Evolutionary conservation across 2,329 filamentous ascomycete species (phyloP), one percentile per base, ranked within the genome.

Genomic region (Aspergillus pseudotamarii): DNA sequence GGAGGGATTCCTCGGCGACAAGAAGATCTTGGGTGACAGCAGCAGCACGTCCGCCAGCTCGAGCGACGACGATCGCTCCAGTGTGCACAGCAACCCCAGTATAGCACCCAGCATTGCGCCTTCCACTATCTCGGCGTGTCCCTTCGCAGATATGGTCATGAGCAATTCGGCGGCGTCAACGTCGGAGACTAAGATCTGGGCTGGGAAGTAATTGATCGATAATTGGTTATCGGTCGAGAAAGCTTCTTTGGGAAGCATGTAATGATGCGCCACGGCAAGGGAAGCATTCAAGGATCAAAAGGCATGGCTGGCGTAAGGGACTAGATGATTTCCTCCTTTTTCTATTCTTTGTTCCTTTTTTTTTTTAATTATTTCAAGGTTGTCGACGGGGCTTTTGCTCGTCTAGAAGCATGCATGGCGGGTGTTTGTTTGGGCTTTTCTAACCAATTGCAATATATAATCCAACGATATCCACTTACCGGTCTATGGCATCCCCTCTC

Each of bases 1-100:
- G 58, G 89, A 91, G 72, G 89, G 89, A 0, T 90, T 86, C 69
- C 69, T 91, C 23, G 84, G 88, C 66, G 88, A 88, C 1, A 87
- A 86, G 76, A 86, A 84, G 72, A 79, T 91, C 48, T 68, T 79
- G 10, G 74, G 75, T 2, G 72, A 73, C 38, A 72, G 72, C 45
- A 72, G 67, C 56, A 69, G 66, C 60, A 30, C 58, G 6, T 71
- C 74, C 3, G 61, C 63, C 8, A 72, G 70, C 57, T 75, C 72
- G 6, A 65, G 62, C 14, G 75, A 77, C 3, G 75, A 76, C 57
- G 75, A 76, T 38, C 62, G 63, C 28, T 66, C 71, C 14, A 76
- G 73, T 59, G 66, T 76, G n/a, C 54, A 60, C 4, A 72, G 69
- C 32, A 32, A 32, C 30, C 30, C 30, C 30, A 55, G 68, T 45